Evolutionary conservation across 2,329 filamentous ascomycete genomes (phyloP).

Genomic region (Hymenoscyphus repandus): DNA sequence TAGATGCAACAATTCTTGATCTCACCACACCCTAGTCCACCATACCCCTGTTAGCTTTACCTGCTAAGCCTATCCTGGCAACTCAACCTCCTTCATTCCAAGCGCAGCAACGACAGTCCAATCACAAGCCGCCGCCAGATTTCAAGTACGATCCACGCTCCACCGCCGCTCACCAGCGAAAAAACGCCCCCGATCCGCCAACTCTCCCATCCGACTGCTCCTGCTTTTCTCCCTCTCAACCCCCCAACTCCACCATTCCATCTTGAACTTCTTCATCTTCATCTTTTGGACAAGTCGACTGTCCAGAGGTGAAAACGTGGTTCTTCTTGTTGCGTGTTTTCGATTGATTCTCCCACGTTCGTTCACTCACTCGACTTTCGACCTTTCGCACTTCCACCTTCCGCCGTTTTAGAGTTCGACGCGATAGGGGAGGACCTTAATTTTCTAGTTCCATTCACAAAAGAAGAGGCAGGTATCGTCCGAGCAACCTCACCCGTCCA

Average conservation of each 20-base stretch:
- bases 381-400: constrained; percentile 5
- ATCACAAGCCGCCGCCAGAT: constrained; percentile 9
- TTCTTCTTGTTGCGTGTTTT: constrained; percentile 8
- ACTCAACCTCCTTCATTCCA: constrained; percentile 15
- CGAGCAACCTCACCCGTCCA: constrained; percentile 21
- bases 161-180: constrained; percentile 1
- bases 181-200: constrained; percentile 3
- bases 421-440: constrained; percentile 12
- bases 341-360: constrained; percentile 9
- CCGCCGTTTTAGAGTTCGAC: constrained; percentile 7
- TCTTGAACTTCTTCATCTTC: not conserved
- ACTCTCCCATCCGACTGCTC: not conserved
- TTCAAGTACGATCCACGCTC: constrained; percentile 7
- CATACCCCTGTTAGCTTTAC: no score
- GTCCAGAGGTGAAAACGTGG: constrained; percentile 6
- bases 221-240: constrained; percentile 8
- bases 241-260: constrained; percentile 3
- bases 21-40: no score
- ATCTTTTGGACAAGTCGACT: constrained; percentile 5
- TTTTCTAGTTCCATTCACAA: constrained; percentile 17
- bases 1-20: no score
- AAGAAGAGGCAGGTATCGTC: constrained; percentile 18
- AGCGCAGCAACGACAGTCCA: constrained; percentile 6
- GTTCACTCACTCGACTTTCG: constrained; percentile 1
- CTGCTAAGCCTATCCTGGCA: constrained; percentile 7